A percentile compares a stretch with the other conserved stretches of the same genome.
These are phyloP conservation scores for Apiospora aurea DNA, from an alignment of 2,329 filamentous ascomycete species.

Conservation along the genomic window DNA sequence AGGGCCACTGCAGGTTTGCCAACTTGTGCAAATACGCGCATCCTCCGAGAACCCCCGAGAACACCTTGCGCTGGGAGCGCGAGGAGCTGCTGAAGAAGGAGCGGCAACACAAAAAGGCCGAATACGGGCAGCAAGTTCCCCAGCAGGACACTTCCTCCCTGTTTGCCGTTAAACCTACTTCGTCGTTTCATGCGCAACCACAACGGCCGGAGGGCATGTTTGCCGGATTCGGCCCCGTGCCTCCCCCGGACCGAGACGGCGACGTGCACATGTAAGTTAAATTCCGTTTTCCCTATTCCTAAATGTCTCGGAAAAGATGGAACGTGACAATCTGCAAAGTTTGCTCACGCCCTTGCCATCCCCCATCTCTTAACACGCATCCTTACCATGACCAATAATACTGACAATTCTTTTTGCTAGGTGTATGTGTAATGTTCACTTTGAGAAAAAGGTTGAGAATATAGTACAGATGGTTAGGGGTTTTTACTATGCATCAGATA, in stretches of 20 bases:
- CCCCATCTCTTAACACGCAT: not conserved
- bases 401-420: not conserved
- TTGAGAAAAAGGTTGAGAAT: not conserved
- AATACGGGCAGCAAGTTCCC: too few relatives aligned
- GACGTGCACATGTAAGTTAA: not conserved
- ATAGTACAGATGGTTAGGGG: not conserved
- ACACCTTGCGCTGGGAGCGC: not conserved
- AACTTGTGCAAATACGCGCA: not conserved
- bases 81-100: not conserved
- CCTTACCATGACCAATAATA: not conserved
- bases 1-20: not conserved
- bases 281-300: too few relatives aligned
- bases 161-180: not conserved
- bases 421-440: slow-evolving; percentile 2
- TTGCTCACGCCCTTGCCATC: not conserved
- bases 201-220: not conserved
- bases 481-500: not conserved
- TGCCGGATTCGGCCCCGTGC: not conserved
- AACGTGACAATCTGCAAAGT: not conserved
- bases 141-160: too few relatives aligned
- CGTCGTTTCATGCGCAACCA: not conserved
- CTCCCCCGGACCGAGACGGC: not conserved
- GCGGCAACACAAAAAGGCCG: not conserved
- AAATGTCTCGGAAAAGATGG: not conserved
- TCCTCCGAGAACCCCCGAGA: not conserved